Conservation (phyloP, 192 early-diverging fungal species). For the Lunasporangiospora selenospora region DNA sequence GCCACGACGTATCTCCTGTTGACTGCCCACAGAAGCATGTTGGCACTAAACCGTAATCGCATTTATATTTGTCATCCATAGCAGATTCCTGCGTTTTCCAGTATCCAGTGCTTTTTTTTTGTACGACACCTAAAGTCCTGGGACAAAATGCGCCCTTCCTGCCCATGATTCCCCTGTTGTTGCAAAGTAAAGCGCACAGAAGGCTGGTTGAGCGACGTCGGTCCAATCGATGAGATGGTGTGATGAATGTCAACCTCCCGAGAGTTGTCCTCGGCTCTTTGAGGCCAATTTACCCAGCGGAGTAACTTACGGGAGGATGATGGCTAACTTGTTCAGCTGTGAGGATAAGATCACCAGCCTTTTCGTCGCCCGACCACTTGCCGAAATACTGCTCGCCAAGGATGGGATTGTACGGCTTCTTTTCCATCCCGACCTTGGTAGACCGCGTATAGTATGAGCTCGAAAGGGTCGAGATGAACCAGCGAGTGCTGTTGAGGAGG, state of each 20-base stretch:
- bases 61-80: background rate
- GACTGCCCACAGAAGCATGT: too few relatives aligned
- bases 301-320: constrained; percentile 55
- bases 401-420: constrained; percentile 76
- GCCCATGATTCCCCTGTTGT: too few relatives aligned
- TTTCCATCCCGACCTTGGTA: constrained; percentile 72
- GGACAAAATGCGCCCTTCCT: too few relatives aligned
- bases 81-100: background rate
- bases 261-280: too few relatives aligned
- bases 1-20: too few relatives aligned
- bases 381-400: constrained; percentile 59
- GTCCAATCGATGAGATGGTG: too few relatives aligned
- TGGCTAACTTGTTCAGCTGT: constrained; percentile 58
- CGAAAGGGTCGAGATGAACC: constrained; percentile 85
- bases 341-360: constrained; percentile 25
- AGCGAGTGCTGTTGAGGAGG: constrained; percentile 73
- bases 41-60: background rate
- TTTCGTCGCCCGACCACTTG: constrained; percentile 48
- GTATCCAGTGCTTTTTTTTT: constrained; percentile 29
- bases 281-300: too few relatives aligned
- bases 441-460: constrained; percentile 74
- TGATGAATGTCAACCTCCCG: too few relatives aligned
- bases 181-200: too few relatives aligned
- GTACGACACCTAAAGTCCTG: too few relatives aligned
- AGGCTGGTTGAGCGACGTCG: too few relatives aligned